A percentile compares a stretch with the other conserved stretches of the same genome.
Conservation (phyloP, 148 eudicot species). For the Cornus suecica region DNA sequence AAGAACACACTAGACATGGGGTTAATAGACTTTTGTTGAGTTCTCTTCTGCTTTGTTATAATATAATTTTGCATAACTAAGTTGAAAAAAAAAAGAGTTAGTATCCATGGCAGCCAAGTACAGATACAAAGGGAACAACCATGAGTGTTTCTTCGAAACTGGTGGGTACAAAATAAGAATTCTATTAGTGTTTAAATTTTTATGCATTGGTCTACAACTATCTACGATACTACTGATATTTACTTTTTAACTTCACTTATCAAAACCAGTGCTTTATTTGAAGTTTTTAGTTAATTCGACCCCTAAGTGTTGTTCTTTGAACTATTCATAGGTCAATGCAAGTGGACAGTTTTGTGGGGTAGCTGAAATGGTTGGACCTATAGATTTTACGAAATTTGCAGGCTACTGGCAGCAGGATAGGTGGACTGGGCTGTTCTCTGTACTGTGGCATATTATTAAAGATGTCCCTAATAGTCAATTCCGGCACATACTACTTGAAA, state of each 20-base stretch:
- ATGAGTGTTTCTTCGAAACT: too few species aligned
- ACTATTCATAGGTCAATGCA: constrained; percentile 74
- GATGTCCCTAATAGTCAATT: constrained; percentile 87
- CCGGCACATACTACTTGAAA: constrained; percentile 86
- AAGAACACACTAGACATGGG: background rate
- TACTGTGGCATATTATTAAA: constrained; percentile 81
- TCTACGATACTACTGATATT: too few species aligned
- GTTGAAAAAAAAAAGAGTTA: too few species aligned
- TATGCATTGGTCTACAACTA: background rate
- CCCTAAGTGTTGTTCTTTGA: background rate
- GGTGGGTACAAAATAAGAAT: background rate
- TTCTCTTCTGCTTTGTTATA: background rate
- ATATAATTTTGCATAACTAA: too few species aligned
- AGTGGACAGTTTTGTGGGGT: constrained; percentile 97
- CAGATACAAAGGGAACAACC: background rate
- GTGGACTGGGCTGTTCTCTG: constrained; percentile 95
- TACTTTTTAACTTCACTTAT: too few species aligned
- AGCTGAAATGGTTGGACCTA: constrained; percentile 89
- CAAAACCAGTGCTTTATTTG: background rate
- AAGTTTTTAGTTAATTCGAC: background rate
- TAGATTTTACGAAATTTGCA: constrained; percentile 83
- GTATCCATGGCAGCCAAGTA: background rate
- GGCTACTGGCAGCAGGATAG: constrained; percentile 99
- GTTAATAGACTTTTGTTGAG: background rate
- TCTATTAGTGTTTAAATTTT: background rate